Conservation (phyloP, 352 stramenopile genomes). For the Thalassiosira ordinaria region DNA sequence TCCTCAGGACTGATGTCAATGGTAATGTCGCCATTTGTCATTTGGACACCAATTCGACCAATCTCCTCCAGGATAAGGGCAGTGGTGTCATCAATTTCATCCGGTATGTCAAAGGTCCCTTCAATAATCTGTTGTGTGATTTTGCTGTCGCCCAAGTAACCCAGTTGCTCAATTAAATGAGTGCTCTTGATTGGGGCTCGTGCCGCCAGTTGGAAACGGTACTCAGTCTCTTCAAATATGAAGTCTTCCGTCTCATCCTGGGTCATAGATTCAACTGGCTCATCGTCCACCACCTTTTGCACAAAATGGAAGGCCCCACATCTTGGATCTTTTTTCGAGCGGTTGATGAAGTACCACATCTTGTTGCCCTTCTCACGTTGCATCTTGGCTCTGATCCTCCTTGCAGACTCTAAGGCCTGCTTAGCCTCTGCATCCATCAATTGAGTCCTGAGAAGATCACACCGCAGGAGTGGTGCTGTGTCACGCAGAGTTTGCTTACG, state of each 20-base stretch:
- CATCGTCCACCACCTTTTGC: background rate
- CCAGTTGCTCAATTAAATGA: constrained; percentile 20
- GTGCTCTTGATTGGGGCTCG: constrained; percentile 7
- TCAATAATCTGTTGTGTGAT: background rate
- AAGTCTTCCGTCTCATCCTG: background rate
- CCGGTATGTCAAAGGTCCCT: background rate
- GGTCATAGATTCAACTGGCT: background rate
- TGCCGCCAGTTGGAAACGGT: constrained; percentile 1
- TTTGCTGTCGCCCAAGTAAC: constrained; percentile 10
- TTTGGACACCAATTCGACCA: background rate
- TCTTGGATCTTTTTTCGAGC: constrained; percentile 1
- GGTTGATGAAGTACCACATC: constrained; percentile 34
- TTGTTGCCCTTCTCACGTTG: constrained; percentile 4
- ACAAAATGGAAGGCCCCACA: background rate
- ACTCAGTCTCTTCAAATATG: constrained; percentile 2
- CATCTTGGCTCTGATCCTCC: background rate
- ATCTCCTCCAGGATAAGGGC: constrained; percentile 4
- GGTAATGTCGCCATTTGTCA: background rate
- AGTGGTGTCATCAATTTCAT: background rate
- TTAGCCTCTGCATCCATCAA: too few relatives aligned
- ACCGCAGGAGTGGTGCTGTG: too few relatives aligned
- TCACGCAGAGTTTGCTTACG: too few relatives aligned
- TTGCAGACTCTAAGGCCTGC: too few relatives aligned
- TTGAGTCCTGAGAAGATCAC: too few relatives aligned
- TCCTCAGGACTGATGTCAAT: constrained; percentile 6